Conservation (phyloP, 148 eudicot genomes). For the Chenopodium quinoa region DNA sequence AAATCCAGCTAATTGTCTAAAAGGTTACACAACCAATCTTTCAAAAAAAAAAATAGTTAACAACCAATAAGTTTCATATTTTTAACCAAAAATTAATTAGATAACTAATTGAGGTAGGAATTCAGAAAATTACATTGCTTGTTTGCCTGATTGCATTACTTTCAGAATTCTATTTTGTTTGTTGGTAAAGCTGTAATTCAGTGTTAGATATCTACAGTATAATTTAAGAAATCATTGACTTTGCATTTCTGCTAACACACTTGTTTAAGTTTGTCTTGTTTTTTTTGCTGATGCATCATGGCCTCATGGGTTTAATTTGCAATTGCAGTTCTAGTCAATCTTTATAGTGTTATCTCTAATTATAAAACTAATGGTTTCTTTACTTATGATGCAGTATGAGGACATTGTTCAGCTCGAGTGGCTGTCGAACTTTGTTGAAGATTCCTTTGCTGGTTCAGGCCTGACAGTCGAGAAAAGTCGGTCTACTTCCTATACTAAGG, state of each 20-base stretch:
- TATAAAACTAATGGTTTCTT: not conserved
- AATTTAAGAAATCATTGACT: no score
- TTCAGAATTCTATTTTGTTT: not conserved
- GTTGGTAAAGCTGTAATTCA: not conserved
- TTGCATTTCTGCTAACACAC: no score
- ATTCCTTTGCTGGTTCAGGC: constrained; percentile 72
- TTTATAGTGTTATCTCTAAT: not conserved
- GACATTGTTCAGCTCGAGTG: constrained; percentile 90
- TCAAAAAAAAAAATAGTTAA: no score
- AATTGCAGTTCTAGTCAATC: not conserved
- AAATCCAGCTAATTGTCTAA: no score
- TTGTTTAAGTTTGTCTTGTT: no score
- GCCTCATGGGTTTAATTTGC: no score
- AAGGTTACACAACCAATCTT: no score
- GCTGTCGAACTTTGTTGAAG: constrained; percentile 88
- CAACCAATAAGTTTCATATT: no score
- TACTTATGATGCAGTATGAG: constrained; percentile 55
- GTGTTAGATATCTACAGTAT: not conserved
- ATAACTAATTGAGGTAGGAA: not conserved
- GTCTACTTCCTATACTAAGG: constrained; percentile 27
- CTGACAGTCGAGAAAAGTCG: constrained; percentile 48
- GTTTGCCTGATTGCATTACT: not conserved
- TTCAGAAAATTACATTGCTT: not conserved
- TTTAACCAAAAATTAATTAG: no score
- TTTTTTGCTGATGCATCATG: no score